Evolutionary conservation across 2,329 filamentous ascomycete genomes (phyloP).

Genomic region (Aspergillus candidus): DNA sequence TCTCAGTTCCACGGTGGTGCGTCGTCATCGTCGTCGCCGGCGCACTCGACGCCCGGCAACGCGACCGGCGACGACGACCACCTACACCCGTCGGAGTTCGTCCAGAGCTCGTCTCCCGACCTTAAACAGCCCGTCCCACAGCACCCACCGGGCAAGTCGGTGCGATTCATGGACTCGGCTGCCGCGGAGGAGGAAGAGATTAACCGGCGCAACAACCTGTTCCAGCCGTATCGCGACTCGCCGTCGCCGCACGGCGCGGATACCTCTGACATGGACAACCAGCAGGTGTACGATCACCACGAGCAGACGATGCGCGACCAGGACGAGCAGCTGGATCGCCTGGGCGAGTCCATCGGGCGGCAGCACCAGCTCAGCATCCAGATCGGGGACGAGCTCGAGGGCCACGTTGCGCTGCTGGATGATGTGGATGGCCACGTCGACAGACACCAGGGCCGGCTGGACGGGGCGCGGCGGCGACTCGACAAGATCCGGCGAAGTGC

Average conservation of each 20-base stretch:
- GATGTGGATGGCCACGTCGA: slow-evolving; percentile 81
- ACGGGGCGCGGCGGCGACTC: slow-evolving; percentile 66
- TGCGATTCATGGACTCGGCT: slow-evolving; percentile 72
- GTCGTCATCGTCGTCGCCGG: slow-evolving; percentile 5
- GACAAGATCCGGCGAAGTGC: slow-evolving; percentile 67
- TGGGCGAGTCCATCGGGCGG: slow-evolving; percentile 79
- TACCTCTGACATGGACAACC: slow-evolving; percentile 61
- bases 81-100: slow-evolving; percentile 49
- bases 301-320: slow-evolving; percentile 75
- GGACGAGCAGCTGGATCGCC: slow-evolving; percentile 82
- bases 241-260: slow-evolving; percentile 45
- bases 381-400: slow-evolving; percentile 92
- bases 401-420: slow-evolving; percentile 81
- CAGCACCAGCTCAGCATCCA: slow-evolving; percentile 91
- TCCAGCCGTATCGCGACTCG: slow-evolving; percentile 55
- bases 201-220: slow-evolving; percentile 51
- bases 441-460: slow-evolving; percentile 68
- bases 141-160: slow-evolving; percentile 58
- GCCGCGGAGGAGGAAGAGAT: slow-evolving; percentile 44
- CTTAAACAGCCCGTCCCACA: slow-evolving; percentile 40
- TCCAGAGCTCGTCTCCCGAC: slow-evolving; percentile 41
- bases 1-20: slow-evolving; percentile 67
- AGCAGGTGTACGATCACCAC: slow-evolving; percentile 84
- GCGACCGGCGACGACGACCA: slow-evolving; percentile 12
- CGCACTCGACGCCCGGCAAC: background rate